phyloP scores from a whole-genome alignment of 2,329 filamentous ascomycete species.

The Huntiella abstrusa region DNA sequence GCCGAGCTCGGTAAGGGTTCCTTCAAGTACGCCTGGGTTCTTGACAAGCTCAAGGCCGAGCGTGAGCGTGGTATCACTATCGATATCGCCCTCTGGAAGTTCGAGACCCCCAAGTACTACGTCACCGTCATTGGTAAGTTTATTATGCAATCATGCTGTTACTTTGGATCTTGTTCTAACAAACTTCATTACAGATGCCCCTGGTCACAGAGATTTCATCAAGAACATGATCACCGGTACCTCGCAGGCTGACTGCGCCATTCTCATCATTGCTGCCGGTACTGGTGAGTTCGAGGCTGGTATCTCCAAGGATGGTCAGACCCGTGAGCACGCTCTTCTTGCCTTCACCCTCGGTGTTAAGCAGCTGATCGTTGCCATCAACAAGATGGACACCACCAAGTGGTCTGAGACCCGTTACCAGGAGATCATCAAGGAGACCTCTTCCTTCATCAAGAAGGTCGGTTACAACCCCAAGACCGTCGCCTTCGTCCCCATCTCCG shows the following conservation, averaged over 20 bases:
- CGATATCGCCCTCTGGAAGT: constrained; percentile 99
- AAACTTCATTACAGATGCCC: constrained; percentile 47
- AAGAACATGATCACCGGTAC: constrained; percentile 99
- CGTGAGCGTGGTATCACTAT: constrained; percentile 99
- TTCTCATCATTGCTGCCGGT: constrained; percentile 99
- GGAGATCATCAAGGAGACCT: constrained; percentile 99
- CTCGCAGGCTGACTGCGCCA: constrained; percentile 98
- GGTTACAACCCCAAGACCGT: constrained; percentile 99
- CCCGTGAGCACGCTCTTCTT: constrained; percentile 99
- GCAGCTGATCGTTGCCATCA: constrained; percentile 99
- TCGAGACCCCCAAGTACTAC: constrained; percentile 95
- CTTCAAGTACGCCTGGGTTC: constrained; percentile 99
- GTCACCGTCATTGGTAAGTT: constrained; percentile 87
- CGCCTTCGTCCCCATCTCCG: constrained; percentile 98
- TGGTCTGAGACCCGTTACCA: constrained; percentile 93
- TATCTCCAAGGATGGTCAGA: constrained; percentile 99
- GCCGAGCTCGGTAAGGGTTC: constrained; percentile 99
- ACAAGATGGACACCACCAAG: constrained; percentile 99
- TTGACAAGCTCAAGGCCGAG: constrained; percentile 99
- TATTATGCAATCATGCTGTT: not conserved
- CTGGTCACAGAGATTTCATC: constrained; percentile 99
- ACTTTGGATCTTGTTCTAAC: constrained; percentile 3
- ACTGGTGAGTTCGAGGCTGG: constrained; percentile 99
- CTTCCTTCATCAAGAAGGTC: constrained; percentile 99
- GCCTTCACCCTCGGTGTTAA: constrained; percentile 99